These are phyloP conservation scores for Vitis hybrid DNA, from an alignment of 177 flowering plant genomes.

Conservation along the genomic window DNA sequence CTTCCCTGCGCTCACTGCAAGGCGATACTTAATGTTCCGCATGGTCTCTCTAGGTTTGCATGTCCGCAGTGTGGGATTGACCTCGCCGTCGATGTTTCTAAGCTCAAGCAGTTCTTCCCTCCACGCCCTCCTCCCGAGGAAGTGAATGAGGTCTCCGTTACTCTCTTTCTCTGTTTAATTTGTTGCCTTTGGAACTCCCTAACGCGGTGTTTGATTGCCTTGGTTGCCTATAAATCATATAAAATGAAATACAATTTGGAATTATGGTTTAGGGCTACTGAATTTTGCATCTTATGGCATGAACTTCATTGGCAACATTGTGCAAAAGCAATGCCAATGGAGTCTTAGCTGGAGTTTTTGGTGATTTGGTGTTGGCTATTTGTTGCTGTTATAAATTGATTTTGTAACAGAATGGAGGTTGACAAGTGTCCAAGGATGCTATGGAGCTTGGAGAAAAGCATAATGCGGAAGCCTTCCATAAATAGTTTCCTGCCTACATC, in stretches of 20 bases:
- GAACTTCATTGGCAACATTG: too few relatives aligned
- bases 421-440: too few relatives aligned
- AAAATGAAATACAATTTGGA: too few relatives aligned
- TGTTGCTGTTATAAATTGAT: too few relatives aligned
- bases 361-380: too few relatives aligned
- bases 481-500: too few relatives aligned
- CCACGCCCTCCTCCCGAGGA: constrained; percentile 60
- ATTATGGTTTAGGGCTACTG: background rate
- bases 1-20: constrained; percentile 87
- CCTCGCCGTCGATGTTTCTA: constrained; percentile 73
- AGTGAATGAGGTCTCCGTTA: constrained; percentile 72
- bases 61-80: constrained; percentile 87
- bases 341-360: too few relatives aligned
- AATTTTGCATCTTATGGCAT: background rate
- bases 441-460: too few relatives aligned
- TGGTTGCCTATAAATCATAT: background rate
- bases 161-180: background rate
- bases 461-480: too few relatives aligned
- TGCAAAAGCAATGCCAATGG: too few relatives aligned
- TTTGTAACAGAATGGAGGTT: too few relatives aligned
- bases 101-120: constrained; percentile 43
- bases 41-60: constrained; percentile 77
- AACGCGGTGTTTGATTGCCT: background rate
- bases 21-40: constrained; percentile 92
- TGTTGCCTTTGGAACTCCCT: background rate